These are phyloP conservation scores for Exsudoporus frostii DNA, from an alignment of 768 basidiomycete species.

Conservation along the genomic window DNA sequence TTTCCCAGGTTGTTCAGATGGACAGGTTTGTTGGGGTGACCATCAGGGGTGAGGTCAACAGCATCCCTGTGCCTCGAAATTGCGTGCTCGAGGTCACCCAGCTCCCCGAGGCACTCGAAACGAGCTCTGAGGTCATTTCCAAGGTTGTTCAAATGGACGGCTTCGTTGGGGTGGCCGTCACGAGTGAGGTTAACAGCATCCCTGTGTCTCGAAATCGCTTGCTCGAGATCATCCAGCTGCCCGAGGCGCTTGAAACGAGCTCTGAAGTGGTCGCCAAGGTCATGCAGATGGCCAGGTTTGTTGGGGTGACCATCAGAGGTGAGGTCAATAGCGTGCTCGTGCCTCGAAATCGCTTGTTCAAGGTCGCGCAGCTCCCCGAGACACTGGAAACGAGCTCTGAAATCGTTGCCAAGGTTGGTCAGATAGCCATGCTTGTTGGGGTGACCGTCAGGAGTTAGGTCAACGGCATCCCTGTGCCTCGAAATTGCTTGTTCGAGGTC, in stretches of 20 bases:
- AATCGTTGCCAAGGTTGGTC: neutral
- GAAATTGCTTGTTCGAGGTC: conserved; percentile 1
- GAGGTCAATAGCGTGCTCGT: neutral
- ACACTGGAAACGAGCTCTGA: neutral
- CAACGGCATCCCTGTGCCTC: neutral
- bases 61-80: neutral
- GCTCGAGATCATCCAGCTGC: neutral
- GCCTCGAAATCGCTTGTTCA: neutral
- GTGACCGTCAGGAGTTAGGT: neutral
- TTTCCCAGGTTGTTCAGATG: neutral
- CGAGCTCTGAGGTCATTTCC: neutral
- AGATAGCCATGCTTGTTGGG: no score
- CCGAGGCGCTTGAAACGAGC: conserved; percentile 1
- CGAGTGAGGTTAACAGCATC: neutral
- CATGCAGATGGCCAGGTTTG: neutral
- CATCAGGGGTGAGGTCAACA: neutral
- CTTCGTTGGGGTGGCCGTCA: neutral
- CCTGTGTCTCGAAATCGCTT: neutral
- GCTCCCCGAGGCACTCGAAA: neutral
- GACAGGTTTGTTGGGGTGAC: neutral
- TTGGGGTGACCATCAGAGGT: neutral
- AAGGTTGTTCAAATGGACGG: neutral
- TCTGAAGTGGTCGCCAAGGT: neutral
- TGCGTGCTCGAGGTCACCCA: neutral
- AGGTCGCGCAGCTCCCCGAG: neutral